Conservation (phyloP, 1,284 basidiomycete genomes). For the Trichosporon asahii region DNA sequence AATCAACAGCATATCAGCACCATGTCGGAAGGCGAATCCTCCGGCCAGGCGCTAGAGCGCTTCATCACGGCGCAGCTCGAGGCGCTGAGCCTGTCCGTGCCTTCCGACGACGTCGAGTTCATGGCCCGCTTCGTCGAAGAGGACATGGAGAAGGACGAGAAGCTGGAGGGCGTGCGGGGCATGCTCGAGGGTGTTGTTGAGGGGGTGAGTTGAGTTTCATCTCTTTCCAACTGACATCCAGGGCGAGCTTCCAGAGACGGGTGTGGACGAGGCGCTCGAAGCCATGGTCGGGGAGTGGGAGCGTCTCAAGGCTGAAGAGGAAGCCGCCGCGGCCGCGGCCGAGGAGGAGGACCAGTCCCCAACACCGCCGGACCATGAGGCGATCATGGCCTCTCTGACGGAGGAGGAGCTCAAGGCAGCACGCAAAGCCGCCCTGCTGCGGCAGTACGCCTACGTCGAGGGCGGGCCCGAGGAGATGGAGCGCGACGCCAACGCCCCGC, state of each 20-base stretch:
- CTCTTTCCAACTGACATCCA: constrained; percentile 12
- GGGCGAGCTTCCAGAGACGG: constrained; percentile 30
- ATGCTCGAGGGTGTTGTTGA: constrained; percentile 51
- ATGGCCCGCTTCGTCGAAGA: constrained; percentile 52
- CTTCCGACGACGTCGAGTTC: constrained; percentile 49
- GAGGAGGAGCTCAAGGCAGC: constrained; percentile 45
- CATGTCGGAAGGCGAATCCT: constrained; percentile 10
- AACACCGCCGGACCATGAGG: constrained; percentile 23
- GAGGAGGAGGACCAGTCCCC: constrained; percentile 3
- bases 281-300: constrained; percentile 40
- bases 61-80: constrained; percentile 40
- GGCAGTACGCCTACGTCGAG: constrained; percentile 51
- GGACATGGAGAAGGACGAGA: constrained; percentile 49
- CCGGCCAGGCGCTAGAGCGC: constrained; percentile 41
- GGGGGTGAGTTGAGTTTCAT: constrained; percentile 15
- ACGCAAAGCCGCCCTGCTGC: constrained; percentile 39
- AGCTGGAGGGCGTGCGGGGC: constrained; percentile 49
- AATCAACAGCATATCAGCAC: neutral
- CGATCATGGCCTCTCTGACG: constrained; percentile 38
- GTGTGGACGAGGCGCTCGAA: constrained; percentile 36
- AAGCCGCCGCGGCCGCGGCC: constrained; percentile 22
- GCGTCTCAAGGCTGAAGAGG: constrained; percentile 24
- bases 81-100: constrained; percentile 35
- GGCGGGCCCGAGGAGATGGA: constrained; percentile 31
- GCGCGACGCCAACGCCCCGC: constrained; percentile 27